These are phyloP conservation scores for Penicillium sp. DNA, from an alignment of 2,329 filamentous ascomycete genomes.

Conservation along the genomic window DNA sequence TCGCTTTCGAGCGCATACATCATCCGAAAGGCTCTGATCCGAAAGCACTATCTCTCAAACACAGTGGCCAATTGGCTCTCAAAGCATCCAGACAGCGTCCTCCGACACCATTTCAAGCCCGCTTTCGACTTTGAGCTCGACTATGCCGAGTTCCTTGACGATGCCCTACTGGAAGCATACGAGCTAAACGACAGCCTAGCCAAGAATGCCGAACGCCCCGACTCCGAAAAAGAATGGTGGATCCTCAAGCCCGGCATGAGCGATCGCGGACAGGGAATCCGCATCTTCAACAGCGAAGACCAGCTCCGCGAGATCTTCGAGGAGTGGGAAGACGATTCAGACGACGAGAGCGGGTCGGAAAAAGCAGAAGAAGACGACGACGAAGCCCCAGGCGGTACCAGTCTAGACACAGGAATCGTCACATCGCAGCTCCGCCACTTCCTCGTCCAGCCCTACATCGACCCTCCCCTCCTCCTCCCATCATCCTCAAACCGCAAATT, in stretches of 20 bases:
- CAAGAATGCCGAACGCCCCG: slow-evolving; percentile 64
- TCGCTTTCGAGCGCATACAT: slow-evolving; percentile 83
- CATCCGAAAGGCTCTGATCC: slow-evolving; percentile 91
- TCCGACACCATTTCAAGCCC: slow-evolving; percentile 68
- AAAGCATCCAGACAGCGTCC: slow-evolving; percentile 70
- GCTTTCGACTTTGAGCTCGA: slow-evolving; percentile 89
- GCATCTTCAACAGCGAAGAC: slow-evolving; percentile 79
- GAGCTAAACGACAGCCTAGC: slow-evolving; percentile 77
- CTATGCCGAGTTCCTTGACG: slow-evolving; percentile 93
- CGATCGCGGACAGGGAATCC: slow-evolving; percentile 88
- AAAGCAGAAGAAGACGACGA: slow-evolving; percentile 47
- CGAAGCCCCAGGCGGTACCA: slow-evolving; percentile 23
- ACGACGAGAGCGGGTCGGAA: slow-evolving; percentile 43
- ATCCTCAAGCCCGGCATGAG: slow-evolving; percentile 98
- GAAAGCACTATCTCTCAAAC: slow-evolving; percentile 87
- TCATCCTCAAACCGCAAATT: slow-evolving; percentile 72
- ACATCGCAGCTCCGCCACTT: slow-evolving; percentile 94
- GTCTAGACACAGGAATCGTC: slow-evolving; percentile 58
- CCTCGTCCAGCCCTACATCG: slow-evolving; percentile 90
- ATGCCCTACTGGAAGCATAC: slow-evolving; percentile 84
- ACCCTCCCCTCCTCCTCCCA: slow-evolving; percentile 73
- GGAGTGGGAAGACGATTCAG: slow-evolving; percentile 73
- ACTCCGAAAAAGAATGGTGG: slow-evolving; percentile 75
- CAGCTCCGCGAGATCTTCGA: slow-evolving; percentile 87
- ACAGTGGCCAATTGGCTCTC: slow-evolving; percentile 81